phyloP scores from a whole-genome alignment of 2,329 filamentous ascomycete genomes.

The Colletotrichum falcatum region DNA sequence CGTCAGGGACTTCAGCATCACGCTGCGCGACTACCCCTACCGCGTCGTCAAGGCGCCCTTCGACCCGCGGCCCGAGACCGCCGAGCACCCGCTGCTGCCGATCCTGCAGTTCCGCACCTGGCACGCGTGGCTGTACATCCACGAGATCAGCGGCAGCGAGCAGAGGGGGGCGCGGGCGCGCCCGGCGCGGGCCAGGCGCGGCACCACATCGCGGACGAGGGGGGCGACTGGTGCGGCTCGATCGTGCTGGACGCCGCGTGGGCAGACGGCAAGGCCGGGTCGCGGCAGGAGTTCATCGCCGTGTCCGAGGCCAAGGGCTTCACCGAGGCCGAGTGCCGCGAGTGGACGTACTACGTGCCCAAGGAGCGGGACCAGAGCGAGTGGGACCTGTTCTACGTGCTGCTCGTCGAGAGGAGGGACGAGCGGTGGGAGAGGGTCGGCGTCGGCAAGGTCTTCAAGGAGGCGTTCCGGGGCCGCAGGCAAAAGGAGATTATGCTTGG shows the following conservation, averaged over 20 bases:
- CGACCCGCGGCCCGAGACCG: not conserved
- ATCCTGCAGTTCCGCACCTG: not conserved
- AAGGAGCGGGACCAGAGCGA: not conserved
- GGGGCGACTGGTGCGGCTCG: not conserved
- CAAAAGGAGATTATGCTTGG: not conserved
- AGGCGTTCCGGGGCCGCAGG: not conserved
- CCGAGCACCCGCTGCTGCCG: not conserved
- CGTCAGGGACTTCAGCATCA: not conserved
- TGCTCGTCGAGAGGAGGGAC: not conserved
- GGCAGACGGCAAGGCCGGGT: not conserved
- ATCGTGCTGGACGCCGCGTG: not conserved
- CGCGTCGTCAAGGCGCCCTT: not conserved
- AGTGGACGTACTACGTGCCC: not conserved
- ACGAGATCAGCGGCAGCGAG: not conserved
- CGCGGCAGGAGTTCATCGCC: not conserved
- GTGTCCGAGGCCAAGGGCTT: not conserved
- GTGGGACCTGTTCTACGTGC: not conserved
- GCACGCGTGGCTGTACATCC: not conserved
- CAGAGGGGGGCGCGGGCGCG: no score
- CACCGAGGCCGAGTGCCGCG: not conserved
- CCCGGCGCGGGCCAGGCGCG: no score
- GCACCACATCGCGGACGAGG: not conserved
- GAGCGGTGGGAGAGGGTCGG: not conserved
- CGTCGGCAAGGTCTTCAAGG: not conserved
- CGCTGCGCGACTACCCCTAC: not conserved